Evolutionary conservation across 768 basidiomycete species (phyloP), one percentile per base, ranked within the genome.

Genomic region (Auricularia sp.): DNA sequence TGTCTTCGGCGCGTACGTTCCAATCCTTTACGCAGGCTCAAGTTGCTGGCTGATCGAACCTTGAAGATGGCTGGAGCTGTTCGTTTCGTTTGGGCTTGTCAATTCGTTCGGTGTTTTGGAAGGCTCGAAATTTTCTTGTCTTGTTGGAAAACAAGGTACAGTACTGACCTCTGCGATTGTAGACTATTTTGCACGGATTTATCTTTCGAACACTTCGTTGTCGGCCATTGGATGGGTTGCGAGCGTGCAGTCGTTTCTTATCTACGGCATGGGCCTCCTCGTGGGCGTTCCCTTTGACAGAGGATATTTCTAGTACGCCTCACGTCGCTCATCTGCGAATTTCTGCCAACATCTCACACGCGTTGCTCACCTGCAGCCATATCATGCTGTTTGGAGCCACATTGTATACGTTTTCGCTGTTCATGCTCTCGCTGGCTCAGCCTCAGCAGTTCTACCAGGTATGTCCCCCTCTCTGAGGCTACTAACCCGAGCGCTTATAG

Each of bases 221-320:
- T 29, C 56, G 14, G 56, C 24, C 7, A 29, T 59, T 18, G 56
- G 56, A 10, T 79, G 75, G 76, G 77, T 85, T 36, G 84, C 83
- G 10, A 81, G 82, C 37, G 72, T 77, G 8, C 82, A 85, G 63
- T 71, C 82, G 10, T 78, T 81, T 63, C 71, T 84, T 18, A 73
- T 80, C 21, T 71, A 83, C 42, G 74, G 78, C 2, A 73, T 75
- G 45, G 82, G 82, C 1, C 70, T 82, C 34, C 62, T 81, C 54
- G 75, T 78, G 3, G 84, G 84, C 13, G 75, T 79, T 59, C 71
- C 79, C 5, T 82, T 82, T 68, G 84, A 85, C 62, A 75, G 75
- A 24, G 84, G 84, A 62, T 81, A 82, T 70, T 83, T 82, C 80
- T 80, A 78, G 67, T 18, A 56, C 29, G 29, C 29, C 29, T 3